These are phyloP conservation scores for Calonectria naviculata DNA, from an alignment of 2,329 filamentous ascomycete genomes.

Conservation along the genomic window DNA sequence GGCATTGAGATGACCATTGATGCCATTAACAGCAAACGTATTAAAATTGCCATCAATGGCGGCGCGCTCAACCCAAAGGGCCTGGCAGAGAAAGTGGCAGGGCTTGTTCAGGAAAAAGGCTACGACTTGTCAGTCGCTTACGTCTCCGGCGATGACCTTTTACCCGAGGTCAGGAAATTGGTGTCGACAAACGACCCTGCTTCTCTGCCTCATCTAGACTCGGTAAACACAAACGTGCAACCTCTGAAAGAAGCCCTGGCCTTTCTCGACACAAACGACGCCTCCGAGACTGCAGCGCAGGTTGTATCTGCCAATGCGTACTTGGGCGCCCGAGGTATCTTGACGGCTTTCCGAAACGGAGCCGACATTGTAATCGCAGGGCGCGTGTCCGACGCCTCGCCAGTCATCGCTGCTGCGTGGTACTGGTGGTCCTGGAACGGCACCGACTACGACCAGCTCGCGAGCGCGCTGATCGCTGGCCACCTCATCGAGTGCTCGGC, in stretches of 20 bases:
- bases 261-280: constrained; percentile 23
- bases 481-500: constrained; percentile 62
- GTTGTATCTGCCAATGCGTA: constrained; percentile 57
- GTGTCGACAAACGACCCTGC: not conserved
- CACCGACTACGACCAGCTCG: constrained; percentile 57
- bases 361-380: constrained; percentile 57
- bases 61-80: constrained; percentile 65
- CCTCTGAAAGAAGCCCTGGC: constrained; percentile 27
- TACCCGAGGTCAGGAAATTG: constrained; percentile 25
- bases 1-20: constrained; percentile 39
- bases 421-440: constrained; percentile 63
- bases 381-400: constrained; percentile 56
- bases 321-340: constrained; percentile 59
- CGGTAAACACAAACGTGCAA: constrained; percentile 21
- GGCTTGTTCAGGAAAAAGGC: constrained; percentile 36
- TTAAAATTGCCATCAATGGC: constrained; percentile 68
- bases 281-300: constrained; percentile 24
- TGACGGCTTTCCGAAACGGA: constrained; percentile 48
- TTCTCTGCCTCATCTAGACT: constrained; percentile 41
- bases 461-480: constrained; percentile 56
- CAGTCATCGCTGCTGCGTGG: constrained; percentile 63
- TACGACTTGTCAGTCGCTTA: constrained; percentile 49
- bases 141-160: constrained; percentile 51
- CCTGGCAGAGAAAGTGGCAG: constrained; percentile 51
- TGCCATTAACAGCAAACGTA: constrained; percentile 55